Evolutionary conservation across 2,329 filamentous ascomycete genomes (phyloP), one percentile per base, ranked within the genome.

Genomic region (Colletotrichum sp.): DNA sequence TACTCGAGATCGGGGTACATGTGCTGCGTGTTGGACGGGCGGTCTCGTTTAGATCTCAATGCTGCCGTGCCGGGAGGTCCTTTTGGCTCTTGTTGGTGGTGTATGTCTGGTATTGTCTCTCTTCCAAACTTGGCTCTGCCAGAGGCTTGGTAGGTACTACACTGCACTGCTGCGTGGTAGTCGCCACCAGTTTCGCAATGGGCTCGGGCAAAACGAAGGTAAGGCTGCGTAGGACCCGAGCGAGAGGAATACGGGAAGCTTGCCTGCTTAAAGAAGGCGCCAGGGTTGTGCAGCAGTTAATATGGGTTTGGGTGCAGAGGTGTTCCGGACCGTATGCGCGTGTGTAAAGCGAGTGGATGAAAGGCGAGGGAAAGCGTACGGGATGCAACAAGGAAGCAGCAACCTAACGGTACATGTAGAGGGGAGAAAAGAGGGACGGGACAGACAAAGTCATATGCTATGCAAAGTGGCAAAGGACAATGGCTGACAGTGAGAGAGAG

Each of bases 211-310:
- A 60, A 68, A 67, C 70, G 64, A 75, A 62, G 43, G 38, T 52
- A 52, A 66, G 48, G 26, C 69, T 55, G 48, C 30, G 60, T 36
- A 32, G 38, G 48, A 62, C 38, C 68, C 61, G 61, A 73, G 28
- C 56, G 64, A 68, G 48, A 73, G 64, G 56, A 58, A 65, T 30
- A 68, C 43, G 64, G 70, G 64, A 32, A 60, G 73, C 64, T 65
- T 75, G 73, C 28, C 73, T 75, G 73, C 70, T 75, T 75, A 52
- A 75, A 73, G 73, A 75, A 73, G 70, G 30, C 26, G 66, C 43
- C 70, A 65, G 30, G 73, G 56, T 64, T 73, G 70, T 75, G 70
- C 73, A 75, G 70, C 56, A 68, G 34, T 52, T 62, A 73, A 67
- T 60, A 52, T 69, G 73, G 73, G 26, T 48, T 67, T 68, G 55